Base-by-base conservation (phyloP, 768 basidiomycete genomes). In the Calocybe indica region DNA sequence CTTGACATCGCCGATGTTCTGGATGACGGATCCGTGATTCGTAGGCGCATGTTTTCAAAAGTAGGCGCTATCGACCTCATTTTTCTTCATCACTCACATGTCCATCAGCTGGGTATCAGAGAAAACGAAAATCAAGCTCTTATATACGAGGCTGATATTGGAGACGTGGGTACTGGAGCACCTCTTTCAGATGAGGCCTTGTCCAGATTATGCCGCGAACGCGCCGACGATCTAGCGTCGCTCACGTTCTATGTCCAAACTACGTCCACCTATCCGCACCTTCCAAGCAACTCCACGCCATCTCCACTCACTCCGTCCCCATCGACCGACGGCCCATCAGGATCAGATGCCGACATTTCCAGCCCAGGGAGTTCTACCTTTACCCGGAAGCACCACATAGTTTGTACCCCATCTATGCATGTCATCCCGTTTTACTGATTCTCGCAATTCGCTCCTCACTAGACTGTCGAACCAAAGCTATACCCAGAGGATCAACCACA, bases 131-230 rank as follows among this genome's bases (percentile, higher is more conserved):
- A 41, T 10, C 44, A 44, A 10, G 43, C 54, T 7, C 52, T 55
- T n/a, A 53, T 58, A 22, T 58, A 49, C 22, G 56, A 58, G 43
- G 53, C 56, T 5, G 54, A 58, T 41, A 55, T 58, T 35, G 56
- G 56, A 15, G 52, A 54, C 13, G 46, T 55, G 6, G 52, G 52
- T 7, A 55, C 52, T 22, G 54, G 56, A 11, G 39, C 45, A 15
- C 52, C 56, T 45, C 33, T 58, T 33, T 50, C 22, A 5, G 52
- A 58, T 40, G 39, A 48, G 30, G 46, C 42, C 5, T 33, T 58
- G 11, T 48, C 54, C 15, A 40, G 38, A 10, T 37, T 58, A 34
- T 58, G 54, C 43, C 44, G 40, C 14, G 54, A 53, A 40, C 52
- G 56, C 13, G 54, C 50, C 8, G 56, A 58, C 31, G 50, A 40